Evolutionary conservation across 1,284 basidiomycete genomes (phyloP), one percentile per base, ranked within the genome.

Genomic region (Cutaneotrichosporon cavernicola): DNA sequence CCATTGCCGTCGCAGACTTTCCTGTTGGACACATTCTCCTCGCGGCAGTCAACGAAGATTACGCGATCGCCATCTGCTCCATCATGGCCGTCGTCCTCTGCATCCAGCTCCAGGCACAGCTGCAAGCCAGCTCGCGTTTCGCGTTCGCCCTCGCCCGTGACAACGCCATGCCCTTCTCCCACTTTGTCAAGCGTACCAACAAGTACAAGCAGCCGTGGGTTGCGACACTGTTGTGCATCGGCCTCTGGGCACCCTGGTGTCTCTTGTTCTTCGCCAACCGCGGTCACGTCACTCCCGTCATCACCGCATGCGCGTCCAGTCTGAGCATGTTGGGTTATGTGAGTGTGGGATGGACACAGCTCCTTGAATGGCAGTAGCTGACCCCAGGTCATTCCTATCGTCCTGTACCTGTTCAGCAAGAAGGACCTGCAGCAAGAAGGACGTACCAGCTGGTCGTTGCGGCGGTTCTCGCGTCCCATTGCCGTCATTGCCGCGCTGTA

Each of bases 101-200:
- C 58, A 60, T 80, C 9, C 80, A 81, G 68, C 66, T 77, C 34
- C 70, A 76, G 40, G 78, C 78, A 2, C 78, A 79, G 62, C 66
- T 81, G 13, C 78, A 80, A 69, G 75, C 78, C 5, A 75, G 76
- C 13, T 77, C 77, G 14, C 72, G 80, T 58, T 81, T 80, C 72
- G 69, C 79, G 21, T 81, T 78, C 60, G 74, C 80, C 26, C 66
- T 78, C 8, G 78, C 78, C 11, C 71, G 80, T 47, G 80, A 81
- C 63, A 77, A 78, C 47, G 78, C 78, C 21, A 69, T 80, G 61
- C 80, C 80, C 0, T 81, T 79, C 58, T 73, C 76, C 2, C 69
- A 75, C 36, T 52, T 64, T 32, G 73, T 80, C 62, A 70, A 72
- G 50, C 58, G 68, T 30, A 77, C 78, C 8, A 78, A 79, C 66